Conservation (phyloP, 108 stramenopile species). For the Cylindrotheca fusiformis region DNA sequence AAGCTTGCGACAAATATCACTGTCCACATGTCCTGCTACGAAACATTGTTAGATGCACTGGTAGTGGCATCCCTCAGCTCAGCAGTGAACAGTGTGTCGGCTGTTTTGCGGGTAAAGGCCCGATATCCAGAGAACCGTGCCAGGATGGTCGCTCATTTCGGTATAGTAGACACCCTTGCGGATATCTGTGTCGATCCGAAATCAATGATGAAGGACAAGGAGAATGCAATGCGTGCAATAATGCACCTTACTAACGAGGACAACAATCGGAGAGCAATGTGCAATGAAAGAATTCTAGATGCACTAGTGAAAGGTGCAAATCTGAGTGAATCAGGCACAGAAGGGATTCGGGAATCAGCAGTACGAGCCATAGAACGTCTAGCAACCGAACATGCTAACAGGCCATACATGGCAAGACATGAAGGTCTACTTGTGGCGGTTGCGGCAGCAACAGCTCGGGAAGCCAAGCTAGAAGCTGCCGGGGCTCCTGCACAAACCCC, state of each 20-base stretch:
- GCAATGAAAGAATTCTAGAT: constrained; percentile 58
- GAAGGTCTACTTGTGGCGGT: constrained; percentile 67
- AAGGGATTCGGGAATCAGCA: constrained; percentile 68
- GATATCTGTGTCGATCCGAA: constrained; percentile 38
- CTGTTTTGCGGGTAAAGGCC: constrained; percentile 82
- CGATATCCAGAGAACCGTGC: constrained; percentile 71
- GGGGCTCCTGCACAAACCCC: constrained; percentile 40
- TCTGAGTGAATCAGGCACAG: constrained; percentile 22
- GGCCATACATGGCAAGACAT: constrained; percentile 74
- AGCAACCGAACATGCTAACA: constrained; percentile 76
- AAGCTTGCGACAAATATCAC: constrained; percentile 72
- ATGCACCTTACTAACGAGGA: constrained; percentile 82
- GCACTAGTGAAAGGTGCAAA: constrained; percentile 66
- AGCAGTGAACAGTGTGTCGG: constrained; percentile 57
- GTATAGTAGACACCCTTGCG: constrained; percentile 67
- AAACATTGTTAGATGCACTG: constrained; percentile 63
- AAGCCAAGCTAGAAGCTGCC: constrained; percentile 55
- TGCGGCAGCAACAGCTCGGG: constrained; percentile 75
- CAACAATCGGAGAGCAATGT: constrained; percentile 62
- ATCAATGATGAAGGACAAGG: constrained; percentile 46
- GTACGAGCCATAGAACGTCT: constrained; percentile 77
- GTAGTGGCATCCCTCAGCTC: constrained; percentile 70
- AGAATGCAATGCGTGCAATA: constrained; percentile 79
- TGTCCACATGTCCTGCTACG: constrained; percentile 57
- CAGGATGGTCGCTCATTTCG: constrained; percentile 66